Percentiles rank a stretch among this genome's conserved stretches.
Evolutionary conservation across 176 grass and related monocot species (phyloP).

Genomic region (Hordeum marinum): DNA sequence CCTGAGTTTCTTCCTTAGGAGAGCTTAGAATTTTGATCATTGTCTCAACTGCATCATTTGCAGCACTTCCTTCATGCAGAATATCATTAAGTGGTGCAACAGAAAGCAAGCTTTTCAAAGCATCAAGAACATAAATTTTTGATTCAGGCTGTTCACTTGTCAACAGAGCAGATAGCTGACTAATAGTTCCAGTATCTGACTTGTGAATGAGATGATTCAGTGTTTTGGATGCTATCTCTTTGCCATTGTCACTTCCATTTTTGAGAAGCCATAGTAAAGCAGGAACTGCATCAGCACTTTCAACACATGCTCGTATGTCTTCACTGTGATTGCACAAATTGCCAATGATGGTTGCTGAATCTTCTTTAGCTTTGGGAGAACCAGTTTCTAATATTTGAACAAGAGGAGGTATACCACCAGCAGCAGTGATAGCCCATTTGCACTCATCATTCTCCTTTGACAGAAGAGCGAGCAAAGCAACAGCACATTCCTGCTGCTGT

Average conservation of each 20-base stretch:
- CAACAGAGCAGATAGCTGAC: conserved; percentile 89
- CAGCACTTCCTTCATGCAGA: conserved; percentile 96
- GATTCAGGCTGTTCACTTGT: conserved; percentile 97
- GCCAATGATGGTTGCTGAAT: conserved; percentile 97
- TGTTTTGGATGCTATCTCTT: conserved; percentile 99
- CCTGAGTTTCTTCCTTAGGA: conserved; percentile 91
- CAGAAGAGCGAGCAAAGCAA: conserved; percentile 83
- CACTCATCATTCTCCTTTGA: conserved; percentile 99
- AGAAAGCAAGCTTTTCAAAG: conserved; percentile 94
- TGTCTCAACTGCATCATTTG: conserved; percentile 94
- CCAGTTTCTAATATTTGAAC: conserved; percentile 99
- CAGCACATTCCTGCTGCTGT: conserved; percentile 99
- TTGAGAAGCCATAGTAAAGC: conserved; percentile 99
- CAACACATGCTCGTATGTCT: conserved; percentile 98
- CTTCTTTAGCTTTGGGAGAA: conserved; percentile 99
- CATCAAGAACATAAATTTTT: conserved; percentile 96
- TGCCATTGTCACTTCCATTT: conserved; percentile 99
- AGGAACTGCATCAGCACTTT: conserved; percentile 98
- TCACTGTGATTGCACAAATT: conserved; percentile 99
- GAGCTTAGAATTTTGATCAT: conserved; percentile 96
- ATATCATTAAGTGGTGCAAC: conserved; percentile 93
- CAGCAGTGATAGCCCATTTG: conserved; percentile 99
- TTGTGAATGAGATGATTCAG: conserved; percentile 98
- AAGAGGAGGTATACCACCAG: conserved; percentile 99
- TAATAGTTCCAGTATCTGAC: conserved; percentile 97